Conservation (phyloP, 2,329 filamentous ascomycete genomes). For the Claviceps sp. region DNA sequence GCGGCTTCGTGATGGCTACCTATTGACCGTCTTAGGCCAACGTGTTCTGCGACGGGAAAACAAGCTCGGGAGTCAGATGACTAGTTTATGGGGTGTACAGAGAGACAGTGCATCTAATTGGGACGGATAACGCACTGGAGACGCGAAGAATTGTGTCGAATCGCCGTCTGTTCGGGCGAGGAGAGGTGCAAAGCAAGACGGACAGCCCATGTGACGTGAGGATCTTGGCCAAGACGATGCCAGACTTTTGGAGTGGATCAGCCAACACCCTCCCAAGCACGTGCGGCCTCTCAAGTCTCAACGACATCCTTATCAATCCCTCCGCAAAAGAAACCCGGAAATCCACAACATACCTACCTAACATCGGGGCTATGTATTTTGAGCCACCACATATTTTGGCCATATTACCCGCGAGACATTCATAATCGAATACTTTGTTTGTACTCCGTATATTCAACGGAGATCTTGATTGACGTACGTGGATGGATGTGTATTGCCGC, state of each 20-base stretch:
- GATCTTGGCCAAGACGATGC: slow-evolving; percentile 13
- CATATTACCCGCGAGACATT: too few relatives aligned
- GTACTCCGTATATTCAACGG: too few relatives aligned
- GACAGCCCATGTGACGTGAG: slow-evolving; percentile 21
- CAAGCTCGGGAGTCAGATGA: slow-evolving; percentile 7
- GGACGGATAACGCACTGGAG: slow-evolving; percentile 1
- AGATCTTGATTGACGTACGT: too few relatives aligned
- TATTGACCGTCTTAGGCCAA: background rate
- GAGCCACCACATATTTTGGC: too few relatives aligned
- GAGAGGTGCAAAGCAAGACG: background rate
- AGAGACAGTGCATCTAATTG: slow-evolving; percentile 15
- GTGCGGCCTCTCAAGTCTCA: too few relatives aligned
- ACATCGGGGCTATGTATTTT: too few relatives aligned
- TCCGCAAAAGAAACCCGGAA: too few relatives aligned
- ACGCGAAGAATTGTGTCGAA: slow-evolving; percentile 3
- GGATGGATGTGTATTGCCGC: too few relatives aligned
- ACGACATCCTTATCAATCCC: too few relatives aligned
- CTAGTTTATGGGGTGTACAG: slow-evolving; percentile 9
- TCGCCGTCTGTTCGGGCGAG: background rate
- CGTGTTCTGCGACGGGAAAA: slow-evolving; percentile 1
- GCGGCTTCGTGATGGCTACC: background rate
- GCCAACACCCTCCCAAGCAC: slow-evolving; percentile 10
- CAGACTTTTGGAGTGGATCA: slow-evolving; percentile 5
- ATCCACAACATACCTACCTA: too few relatives aligned
- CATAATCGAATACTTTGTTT: too few relatives aligned